Evolutionary conservation across 768 basidiomycete genomes (phyloP), one percentile per base, ranked within the genome.

Genomic region (Vararia minispora): DNA sequence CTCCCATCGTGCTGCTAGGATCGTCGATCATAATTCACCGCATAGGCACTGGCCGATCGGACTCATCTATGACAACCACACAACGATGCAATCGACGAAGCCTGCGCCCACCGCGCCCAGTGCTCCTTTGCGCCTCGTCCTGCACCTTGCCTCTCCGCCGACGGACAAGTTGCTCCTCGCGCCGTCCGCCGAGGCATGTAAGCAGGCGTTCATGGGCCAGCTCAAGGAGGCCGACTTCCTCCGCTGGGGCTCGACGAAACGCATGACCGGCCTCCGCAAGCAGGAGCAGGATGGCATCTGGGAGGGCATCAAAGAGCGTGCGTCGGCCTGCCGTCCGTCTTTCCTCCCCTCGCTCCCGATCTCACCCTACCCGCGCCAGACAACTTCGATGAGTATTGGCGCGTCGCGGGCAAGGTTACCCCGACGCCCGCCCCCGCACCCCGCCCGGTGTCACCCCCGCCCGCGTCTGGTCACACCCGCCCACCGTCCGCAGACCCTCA

Each of bases 1-100:
- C 22, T 28, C 33, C 32, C 35, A 27, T 37, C 40, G 31, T 18
- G 12, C 20, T 7, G 18, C 13, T 6, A 12, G 23, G 29, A 34
- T 23, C 16, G 28, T 16, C 16, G 7, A 18, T 31, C 31, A 13
- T 16, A 12, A 7, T 17, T 34, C 4, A 21, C 11, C 8, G 17
- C 36, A 18, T 37, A 99, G 95, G 92, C 92, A 99, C 58, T 98
- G 94, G 95, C 81, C 94, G 34, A 75, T 99, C 41, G 95, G 95
- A 23, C 69, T 98, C 28, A 76, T 98, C 44, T 92, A 92, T 55
- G 91, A 87, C 60, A 89, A 75, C 58, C 77, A 86, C 55, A 70
- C 71, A 21, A 76, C 81, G 43, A 74, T 78, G 13, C 56, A 66
- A 7, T 75, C 78, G 8, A 57, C 76, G 30, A 73, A 76, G 20